phyloP scores from a whole-genome alignment of 257 asterid genomes.

The Ophiorrhiza pumila region DNA sequence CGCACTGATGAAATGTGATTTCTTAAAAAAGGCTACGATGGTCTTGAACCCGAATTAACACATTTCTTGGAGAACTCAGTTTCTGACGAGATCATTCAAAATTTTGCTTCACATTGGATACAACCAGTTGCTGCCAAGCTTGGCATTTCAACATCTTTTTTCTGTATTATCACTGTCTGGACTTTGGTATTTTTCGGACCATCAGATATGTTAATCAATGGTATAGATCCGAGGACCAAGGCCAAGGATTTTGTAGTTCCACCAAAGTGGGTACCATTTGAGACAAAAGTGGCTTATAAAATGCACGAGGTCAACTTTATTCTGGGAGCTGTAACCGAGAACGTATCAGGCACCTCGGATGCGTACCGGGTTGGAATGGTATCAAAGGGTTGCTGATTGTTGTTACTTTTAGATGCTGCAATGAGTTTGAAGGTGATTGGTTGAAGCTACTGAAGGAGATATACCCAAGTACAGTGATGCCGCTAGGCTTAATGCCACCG shows the following conservation, averaged over 20 bases:
- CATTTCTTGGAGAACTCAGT: slow-evolving; percentile 19
- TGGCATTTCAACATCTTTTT: slow-evolving; percentile 8
- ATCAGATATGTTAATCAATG: not conserved
- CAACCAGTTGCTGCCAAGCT: slow-evolving; percentile 17
- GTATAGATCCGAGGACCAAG: slow-evolving; percentile 6
- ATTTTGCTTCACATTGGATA: slow-evolving; percentile 24
- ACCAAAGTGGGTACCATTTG: slow-evolving; percentile 27
- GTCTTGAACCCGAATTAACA: slow-evolving; percentile 22
- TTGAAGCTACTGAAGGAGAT: slow-evolving; percentile 23
- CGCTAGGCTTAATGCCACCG: slow-evolving; percentile 32
- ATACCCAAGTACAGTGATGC: slow-evolving; percentile 20
- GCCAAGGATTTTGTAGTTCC: slow-evolving; percentile 23
- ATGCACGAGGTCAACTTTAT: slow-evolving; percentile 19
- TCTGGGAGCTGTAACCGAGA: not conserved
- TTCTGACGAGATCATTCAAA: slow-evolving; percentile 30
- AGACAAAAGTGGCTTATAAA: slow-evolving; percentile 21
- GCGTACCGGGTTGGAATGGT: not conserved
- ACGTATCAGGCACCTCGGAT: slow-evolving; percentile 1
- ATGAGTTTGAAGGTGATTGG: slow-evolving; percentile 33
- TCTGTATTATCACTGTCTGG: slow-evolving; percentile 14
- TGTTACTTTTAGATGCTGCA: slow-evolving; percentile 8
- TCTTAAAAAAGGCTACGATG: slow-evolving; percentile 35
- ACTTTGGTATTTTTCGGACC: slow-evolving; percentile 2
- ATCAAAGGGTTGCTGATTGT: slow-evolving; percentile 9
- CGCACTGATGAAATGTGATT: not conserved